phyloP scores from a whole-genome alignment of 306 rosid genomes.

The Quillaja saponaria region DNA sequence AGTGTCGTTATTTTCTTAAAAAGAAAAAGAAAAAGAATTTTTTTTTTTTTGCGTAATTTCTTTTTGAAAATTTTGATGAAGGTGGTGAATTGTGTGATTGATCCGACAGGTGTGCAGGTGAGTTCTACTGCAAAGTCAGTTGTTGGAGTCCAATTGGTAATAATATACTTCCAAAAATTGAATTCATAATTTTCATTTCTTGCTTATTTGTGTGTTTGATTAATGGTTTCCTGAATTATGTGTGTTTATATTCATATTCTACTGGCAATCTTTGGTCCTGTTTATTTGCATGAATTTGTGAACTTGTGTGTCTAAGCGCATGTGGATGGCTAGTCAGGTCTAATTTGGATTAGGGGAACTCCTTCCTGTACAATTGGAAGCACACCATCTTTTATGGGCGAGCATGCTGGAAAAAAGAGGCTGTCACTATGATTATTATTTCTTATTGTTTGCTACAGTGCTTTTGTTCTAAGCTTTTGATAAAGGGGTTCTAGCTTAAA shows the following conservation, averaged over 20 bases:
- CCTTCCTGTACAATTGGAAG: background rate
- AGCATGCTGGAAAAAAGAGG: background rate
- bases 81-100: conserved; percentile 27
- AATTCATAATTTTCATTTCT: background rate
- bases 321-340: conserved; percentile 4
- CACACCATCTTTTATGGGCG: background rate
- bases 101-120: conserved; percentile 49
- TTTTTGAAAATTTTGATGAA: conserved; percentile 14
- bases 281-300: conserved; percentile 19
- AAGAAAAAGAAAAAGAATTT: background rate
- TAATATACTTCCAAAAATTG: background rate
- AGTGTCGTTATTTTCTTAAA: background rate
- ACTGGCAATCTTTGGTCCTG: background rate
- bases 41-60: background rate
- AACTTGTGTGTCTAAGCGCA: background rate
- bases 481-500: conserved; percentile 10
- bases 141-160: conserved; percentile 24
- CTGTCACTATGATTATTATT: background rate
- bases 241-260: background rate
- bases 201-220: too few species aligned
- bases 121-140: conserved; percentile 34
- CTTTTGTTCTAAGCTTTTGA: background rate
- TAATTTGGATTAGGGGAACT: conserved; percentile 13
- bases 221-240: conserved; percentile 4
- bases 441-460: background rate